Base-by-base conservation (phyloP, 2,329 filamentous ascomycete genomes). In the Xylariaceae sp. region DNA sequence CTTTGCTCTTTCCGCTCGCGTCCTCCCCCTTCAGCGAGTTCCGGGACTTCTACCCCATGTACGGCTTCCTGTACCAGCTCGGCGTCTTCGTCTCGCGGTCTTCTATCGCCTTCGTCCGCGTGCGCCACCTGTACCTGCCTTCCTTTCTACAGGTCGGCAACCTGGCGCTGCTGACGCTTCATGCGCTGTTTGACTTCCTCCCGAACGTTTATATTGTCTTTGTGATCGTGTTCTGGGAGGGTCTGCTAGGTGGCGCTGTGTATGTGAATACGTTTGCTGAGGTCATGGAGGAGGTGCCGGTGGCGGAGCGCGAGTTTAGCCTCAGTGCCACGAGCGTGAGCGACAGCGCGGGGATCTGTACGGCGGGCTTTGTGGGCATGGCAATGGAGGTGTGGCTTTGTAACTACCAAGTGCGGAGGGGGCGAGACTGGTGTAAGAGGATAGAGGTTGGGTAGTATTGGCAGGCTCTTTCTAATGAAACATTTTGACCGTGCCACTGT, bases 211-310 rank as follows among this genome's bases (percentile, higher is more conserved):
- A 89, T 60, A 55, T 95, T n/a, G 72, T 97, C 1, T 96, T 95
- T 56, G 45, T 78, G 17, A 71, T 97, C 45, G 74, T 96, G 16
- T 93, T 97, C 58, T 97, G 91, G 91, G 93, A 97, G 62, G 93
- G 93, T 0, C 64, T 97, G 11, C 71, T 98, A 0, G 93, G 93
- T 1, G 93, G 93, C 0, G 73, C 89, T 3, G 93, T 97, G 0
- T 98, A 98, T 56, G 90, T 97, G 45, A 95, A 91, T 56, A 95
- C 90, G 0, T 98, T 97, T 64, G 89, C 90, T 0, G 87, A 94
- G 60, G 96, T 98, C 47, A 85, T 89, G 61, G 89, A 96, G 55
- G 81, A 83, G 6, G 82, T 96, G 1, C 80, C 82, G 0, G 69
- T 75, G 4, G 78, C 81, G 24, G 89, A 96, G 39, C 77, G 91